Evolutionary conservation across 352 stramenopile species (phyloP).

Genomic region (Halophytophthora polymorphica): DNA sequence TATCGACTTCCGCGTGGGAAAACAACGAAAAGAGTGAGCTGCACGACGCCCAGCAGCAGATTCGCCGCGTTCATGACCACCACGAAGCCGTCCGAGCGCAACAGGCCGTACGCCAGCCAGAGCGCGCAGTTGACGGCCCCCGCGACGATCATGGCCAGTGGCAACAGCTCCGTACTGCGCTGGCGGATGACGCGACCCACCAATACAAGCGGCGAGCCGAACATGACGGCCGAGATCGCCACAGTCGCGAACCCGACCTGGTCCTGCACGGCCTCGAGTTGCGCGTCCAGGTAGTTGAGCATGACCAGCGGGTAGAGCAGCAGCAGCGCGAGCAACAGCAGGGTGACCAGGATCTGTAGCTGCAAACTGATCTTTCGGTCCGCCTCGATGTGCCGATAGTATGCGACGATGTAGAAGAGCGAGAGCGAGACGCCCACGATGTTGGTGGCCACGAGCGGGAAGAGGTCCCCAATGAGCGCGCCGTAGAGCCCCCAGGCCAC

Average conservation of each 20-base stretch:
- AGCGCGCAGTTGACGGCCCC: constrained; percentile 45
- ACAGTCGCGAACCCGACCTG: constrained; percentile 58
- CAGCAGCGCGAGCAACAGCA: constrained; percentile 26
- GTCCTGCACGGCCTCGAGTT: constrained; percentile 23
- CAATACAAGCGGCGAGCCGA: constrained; percentile 50
- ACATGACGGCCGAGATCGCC: constrained; percentile 55
- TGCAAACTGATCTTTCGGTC: constrained; percentile 16
- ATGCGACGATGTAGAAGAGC: constrained; percentile 45
- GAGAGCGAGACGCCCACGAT: constrained; percentile 38
- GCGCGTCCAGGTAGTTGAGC: constrained; percentile 12
- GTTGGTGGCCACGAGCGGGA: constrained; percentile 54
- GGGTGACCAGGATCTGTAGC: constrained; percentile 24
- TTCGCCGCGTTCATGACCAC: constrained; percentile 62
- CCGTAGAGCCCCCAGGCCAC: constrained; percentile 56
- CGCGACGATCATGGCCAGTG: constrained; percentile 47
- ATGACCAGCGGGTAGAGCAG: constrained; percentile 35
- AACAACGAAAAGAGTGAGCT: constrained; percentile 47
- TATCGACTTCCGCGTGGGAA: constrained; percentile 24
- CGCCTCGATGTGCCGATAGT: constrained; percentile 24
- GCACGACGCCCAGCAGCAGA: constrained; percentile 45
- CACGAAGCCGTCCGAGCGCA: constrained; percentile 52
- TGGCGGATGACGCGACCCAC: constrained; percentile 48
- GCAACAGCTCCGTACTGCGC: constrained; percentile 37
- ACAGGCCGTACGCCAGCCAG: constrained; percentile 53
- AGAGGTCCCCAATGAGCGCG: constrained; percentile 42